Evolutionary conservation across 202 grass and related monocot species (phyloP), one percentile per base, ranked within the genome.

Genomic region (Musa balbisiana): DNA sequence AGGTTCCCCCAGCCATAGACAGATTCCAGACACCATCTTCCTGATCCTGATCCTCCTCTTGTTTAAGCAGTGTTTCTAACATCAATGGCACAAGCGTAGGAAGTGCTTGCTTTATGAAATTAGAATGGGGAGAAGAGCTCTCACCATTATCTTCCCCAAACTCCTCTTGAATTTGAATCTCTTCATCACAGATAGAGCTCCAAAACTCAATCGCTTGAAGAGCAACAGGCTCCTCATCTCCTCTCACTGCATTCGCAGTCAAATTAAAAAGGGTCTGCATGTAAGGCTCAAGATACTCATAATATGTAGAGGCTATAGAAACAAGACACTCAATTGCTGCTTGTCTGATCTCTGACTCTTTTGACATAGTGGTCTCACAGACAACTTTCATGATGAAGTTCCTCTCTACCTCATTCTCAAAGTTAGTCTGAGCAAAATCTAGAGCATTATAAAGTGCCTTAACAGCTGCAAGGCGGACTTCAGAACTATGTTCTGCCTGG

Each of bases 1-100:
- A 95, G 5, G 88, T 91, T 33, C 92, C 92, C 64, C 92, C 92
- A 85, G 88, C 87, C 92, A 91, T 95, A 72, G 92, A 88, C 83
- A 95, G 85, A 77, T 91, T 95, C 92, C 92, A 95, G 16, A 81
- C 68, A 82, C 78, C 81, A 80, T 91, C 92, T 80, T 95, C 92
- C 79, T 95, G 88, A 52, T 52, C 16, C 52, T 71, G 69, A 71
- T 71, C 43, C 50, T 71, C 69, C 19, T 71, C 69, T 49, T 71
- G 69, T 49, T 71, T 71, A 53, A 71, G 69, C 1, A 71, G 49
- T 2, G 50, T 71, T 21, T 71, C 69, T 33, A 71, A 53, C 52
- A 71, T 17, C 43, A 71, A 12, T n/a, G 49, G 69, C 8, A 71
- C 69, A 17, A 71, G 33, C 17, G 49, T 20, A 71, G 69, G 69